Conservation (phyloP, 495 filamentous ascomycete genomes). For the Tirmania nivea region DNA sequence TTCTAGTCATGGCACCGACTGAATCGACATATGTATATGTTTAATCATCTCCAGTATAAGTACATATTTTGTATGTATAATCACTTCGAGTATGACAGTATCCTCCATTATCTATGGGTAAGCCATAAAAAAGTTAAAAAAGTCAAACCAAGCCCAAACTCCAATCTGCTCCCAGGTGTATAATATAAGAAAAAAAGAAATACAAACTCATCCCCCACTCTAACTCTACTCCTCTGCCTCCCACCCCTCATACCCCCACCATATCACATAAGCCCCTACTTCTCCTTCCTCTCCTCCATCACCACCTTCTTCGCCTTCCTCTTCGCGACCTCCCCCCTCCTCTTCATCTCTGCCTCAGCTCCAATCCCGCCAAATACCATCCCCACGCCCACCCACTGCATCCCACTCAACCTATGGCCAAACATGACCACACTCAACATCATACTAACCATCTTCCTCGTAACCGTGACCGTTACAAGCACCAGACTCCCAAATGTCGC, state of each 20-base stretch:
- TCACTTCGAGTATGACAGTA: no score
- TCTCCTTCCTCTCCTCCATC: slow-evolving; percentile 24
- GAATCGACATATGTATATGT: no score
- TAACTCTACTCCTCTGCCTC: slow-evolving; percentile 9
- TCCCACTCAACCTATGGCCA: slow-evolving; percentile 59
- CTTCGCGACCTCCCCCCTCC: slow-evolving; percentile 67
- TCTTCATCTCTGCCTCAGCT: slow-evolving; percentile 62
- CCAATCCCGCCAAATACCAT: slow-evolving; percentile 92
- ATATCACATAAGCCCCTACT: no score
- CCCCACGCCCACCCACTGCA: slow-evolving; percentile 80
- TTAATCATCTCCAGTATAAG: no score
- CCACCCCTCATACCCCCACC: no score
- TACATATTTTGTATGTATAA: no score
- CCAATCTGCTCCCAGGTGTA: background rate
- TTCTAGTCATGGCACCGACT: no score
- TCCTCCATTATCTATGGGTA: no score
- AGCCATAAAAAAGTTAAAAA: background rate
- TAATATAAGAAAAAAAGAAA: background rate
- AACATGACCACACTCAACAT: slow-evolving; percentile 86
- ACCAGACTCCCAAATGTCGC: slow-evolving; percentile 76
- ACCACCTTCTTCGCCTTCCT: slow-evolving; percentile 39
- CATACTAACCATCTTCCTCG: slow-evolving; percentile 98
- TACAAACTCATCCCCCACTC: background rate
- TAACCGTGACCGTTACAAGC: slow-evolving; percentile 90
- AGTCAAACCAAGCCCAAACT: background rate